Evolutionary conservation across 2,329 filamentous ascomycete genomes (phyloP).

Genomic region (Dendryphion nanum): DNA sequence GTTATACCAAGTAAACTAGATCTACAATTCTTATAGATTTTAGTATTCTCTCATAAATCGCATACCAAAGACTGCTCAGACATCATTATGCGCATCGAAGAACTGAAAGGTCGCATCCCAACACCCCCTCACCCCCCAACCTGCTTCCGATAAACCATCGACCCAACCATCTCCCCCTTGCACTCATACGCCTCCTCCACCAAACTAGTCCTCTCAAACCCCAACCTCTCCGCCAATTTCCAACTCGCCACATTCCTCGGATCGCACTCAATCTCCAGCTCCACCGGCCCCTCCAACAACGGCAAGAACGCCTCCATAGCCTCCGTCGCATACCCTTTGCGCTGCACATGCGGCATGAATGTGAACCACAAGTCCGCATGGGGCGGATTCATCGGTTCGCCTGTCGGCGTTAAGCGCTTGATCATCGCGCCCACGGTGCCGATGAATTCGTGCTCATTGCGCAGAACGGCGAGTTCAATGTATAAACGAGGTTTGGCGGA

Average conservation of each 20-base stretch:
- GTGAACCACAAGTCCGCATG: conserved; percentile 32
- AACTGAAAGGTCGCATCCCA: no score
- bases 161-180: conserved; percentile 35
- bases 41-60: no score
- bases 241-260: conserved; percentile 29
- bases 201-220: conserved; percentile 24
- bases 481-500: conserved; percentile 12
- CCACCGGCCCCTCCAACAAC: conserved; percentile 13
- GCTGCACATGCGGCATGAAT: conserved; percentile 22
- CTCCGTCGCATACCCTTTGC: conserved; percentile 30
- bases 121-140: no score
- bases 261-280: conserved; percentile 37
- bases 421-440: conserved; percentile 28
- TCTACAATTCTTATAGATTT: no score
- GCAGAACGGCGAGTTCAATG: conserved; percentile 30
- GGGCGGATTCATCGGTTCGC: conserved; percentile 1
- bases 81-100: no score
- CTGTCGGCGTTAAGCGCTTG: background rate
- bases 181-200: conserved; percentile 25
- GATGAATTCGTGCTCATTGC: conserved; percentile 18
- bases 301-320: conserved; percentile 27
- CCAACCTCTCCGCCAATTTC: conserved; percentile 30
- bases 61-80: no score
- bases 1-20: no score
- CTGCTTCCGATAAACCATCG: conserved; percentile 23